Evolutionary conservation across 345 rosid genomes (phyloP), one percentile per base, ranked within the genome.

Genomic region (Pistacia vera): DNA sequence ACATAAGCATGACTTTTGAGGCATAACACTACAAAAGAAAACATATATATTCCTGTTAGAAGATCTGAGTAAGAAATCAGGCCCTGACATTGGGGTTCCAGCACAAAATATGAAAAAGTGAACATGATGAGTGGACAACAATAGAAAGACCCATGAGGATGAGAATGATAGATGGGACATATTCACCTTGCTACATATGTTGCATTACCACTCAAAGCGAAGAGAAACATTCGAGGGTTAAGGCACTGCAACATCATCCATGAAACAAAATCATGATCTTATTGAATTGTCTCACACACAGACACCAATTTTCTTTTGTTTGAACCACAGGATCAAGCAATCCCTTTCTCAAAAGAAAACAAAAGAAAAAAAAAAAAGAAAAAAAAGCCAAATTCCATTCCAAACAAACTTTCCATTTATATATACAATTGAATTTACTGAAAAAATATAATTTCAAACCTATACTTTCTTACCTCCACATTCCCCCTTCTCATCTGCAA

Each of bases 151-250:
- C 41, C 9, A 11, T 28, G 63, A 70, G 14, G 57, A 28, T 30
- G 64, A 48, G 25, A 36, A 71, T n/a, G 9, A 18, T 63, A 3
- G 22, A 54, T 67, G 2, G 41, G 46, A 30, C 35, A 18, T 57
- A 68, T 59, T 66, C 80, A 93, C 98, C 98, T 93, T 69, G 87
- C 94, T 68, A 93, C 93, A 67, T 91, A 93, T 59, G 97, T 91
- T 78, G 83, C 55, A 75, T 93, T 91, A 66, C 96, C 98, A 75
- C 88, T 84, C 82, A 93, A 72, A 60, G 98, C 98, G 77, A 91
- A 93, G 74, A 93, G 41, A 78, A 93, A 93, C 98, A 91, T 93
- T 58, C 86, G 78, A 69, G 98, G 96, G 82, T 88, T 91, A 60
- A 93, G 87, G n/a, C 98, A 94, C 92, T 90, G 86, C 80, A 82